These are phyloP conservation scores for Sclerotinia nivalis DNA, from an alignment of 2,329 filamentous ascomycete species.

Conservation along the genomic window DNA sequence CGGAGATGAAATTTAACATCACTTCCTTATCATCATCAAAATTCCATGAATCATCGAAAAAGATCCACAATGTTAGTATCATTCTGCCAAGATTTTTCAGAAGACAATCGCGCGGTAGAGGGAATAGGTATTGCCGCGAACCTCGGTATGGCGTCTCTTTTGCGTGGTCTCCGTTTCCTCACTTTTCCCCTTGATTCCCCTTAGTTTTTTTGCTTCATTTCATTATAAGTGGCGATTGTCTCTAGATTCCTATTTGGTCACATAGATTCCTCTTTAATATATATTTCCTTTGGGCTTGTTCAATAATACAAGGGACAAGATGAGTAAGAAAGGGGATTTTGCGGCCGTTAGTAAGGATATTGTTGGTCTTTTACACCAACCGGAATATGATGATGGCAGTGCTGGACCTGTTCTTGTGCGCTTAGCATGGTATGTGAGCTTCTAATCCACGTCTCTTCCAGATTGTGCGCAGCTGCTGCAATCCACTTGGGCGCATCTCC, in stretches of 20 bases:
- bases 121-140: conserved; percentile 26
- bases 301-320: conserved; percentile 20
- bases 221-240: not conserved
- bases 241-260: conserved; percentile 16
- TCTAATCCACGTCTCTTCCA: not conserved
- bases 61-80: conserved; percentile 26
- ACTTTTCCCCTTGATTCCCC: conserved; percentile 25
- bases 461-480: not conserved
- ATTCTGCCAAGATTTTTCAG: conserved; percentile 12
- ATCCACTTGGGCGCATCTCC: not conserved
- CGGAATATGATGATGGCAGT: conserved; percentile 65
- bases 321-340: conserved; percentile 63
- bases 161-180: conserved; percentile 18
- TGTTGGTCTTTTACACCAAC: conserved; percentile 52
- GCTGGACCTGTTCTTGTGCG: conserved; percentile 64
- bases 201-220: not conserved
- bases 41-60: conserved; percentile 27
- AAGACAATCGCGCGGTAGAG: conserved; percentile 28
- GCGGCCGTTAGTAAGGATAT: conserved; percentile 42
- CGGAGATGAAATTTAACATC: conserved; percentile 6
- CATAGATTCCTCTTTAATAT: not conserved
- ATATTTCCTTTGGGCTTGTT: not conserved
- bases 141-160: conserved; percentile 33
- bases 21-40: conserved; percentile 21
- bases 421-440: conserved; percentile 55